phyloP scores from a whole-genome alignment of 805 yeast genomes.

The Metschnikowia proteae region DNA sequence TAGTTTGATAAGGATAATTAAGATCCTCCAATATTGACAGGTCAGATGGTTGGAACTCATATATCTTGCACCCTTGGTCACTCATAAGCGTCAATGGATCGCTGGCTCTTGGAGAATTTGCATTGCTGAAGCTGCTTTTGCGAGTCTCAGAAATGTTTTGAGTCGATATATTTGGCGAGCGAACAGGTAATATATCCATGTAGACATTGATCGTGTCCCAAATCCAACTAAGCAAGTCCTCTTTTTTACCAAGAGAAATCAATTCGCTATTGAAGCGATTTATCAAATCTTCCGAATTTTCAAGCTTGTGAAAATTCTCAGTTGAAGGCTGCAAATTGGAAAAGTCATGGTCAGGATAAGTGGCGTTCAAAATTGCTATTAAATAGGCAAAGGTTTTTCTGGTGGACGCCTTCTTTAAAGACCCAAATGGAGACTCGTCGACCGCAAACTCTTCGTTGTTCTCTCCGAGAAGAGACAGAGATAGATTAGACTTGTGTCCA shows the following conservation, averaged over 20 bases:
- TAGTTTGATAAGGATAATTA: slow-evolving; percentile 42
- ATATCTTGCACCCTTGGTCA: slow-evolving; percentile 50
- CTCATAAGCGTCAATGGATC: slow-evolving; percentile 11
- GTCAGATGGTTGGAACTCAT: slow-evolving; percentile 60
- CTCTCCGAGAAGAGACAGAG: slow-evolving; percentile 13
- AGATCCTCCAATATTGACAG: slow-evolving; percentile 60
- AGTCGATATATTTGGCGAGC: slow-evolving; percentile 22
- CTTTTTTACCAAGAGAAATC: slow-evolving; percentile 44
- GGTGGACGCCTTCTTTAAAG: slow-evolving; percentile 78
- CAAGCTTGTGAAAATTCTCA: slow-evolving; percentile 39
- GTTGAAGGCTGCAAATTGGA: slow-evolving; percentile 81
- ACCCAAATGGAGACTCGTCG: slow-evolving; percentile 81
- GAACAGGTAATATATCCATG: slow-evolving; percentile 56
- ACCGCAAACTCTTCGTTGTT: slow-evolving; percentile 19
- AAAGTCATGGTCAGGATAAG: slow-evolving; percentile 96
- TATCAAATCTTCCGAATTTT: slow-evolving; percentile 45
- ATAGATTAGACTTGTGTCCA: slow-evolving; percentile 8
- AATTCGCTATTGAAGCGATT: slow-evolving; percentile 74
- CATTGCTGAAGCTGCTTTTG: slow-evolving; percentile 24
- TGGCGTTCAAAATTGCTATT: slow-evolving; percentile 84
- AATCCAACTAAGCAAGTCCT: slow-evolving; percentile 53
- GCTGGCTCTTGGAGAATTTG: slow-evolving; percentile 12
- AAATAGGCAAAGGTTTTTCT: slow-evolving; percentile 87
- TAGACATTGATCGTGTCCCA: slow-evolving; percentile 88
- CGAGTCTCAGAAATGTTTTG: slow-evolving; percentile 23